Conservation (phyloP, 768 basidiomycete genomes). For the Trametes sanguinea region DNA sequence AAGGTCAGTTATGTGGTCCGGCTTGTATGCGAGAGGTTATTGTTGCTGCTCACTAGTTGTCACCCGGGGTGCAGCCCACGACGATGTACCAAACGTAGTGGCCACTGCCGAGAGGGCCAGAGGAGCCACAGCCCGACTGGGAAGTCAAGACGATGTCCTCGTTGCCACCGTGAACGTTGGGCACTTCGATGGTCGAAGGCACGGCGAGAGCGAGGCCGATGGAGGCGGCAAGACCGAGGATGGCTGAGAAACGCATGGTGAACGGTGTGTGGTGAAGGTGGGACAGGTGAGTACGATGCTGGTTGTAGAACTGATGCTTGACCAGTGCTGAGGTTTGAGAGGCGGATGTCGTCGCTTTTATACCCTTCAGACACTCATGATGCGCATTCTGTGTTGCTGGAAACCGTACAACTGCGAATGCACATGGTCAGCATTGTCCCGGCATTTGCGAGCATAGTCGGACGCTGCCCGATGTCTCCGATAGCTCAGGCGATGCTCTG, state of each 20-base stretch:
- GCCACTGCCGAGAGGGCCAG: constrained; percentile 3
- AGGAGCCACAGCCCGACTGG: constrained; percentile 8
- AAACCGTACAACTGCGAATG: neutral
- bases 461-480: too few species aligned
- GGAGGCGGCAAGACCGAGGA: neutral
- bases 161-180: too few species aligned
- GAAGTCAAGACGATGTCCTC: neutral
- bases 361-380: too few species aligned
- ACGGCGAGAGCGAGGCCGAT: neutral
- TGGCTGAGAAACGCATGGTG: neutral
- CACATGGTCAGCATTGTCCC: too few species aligned
- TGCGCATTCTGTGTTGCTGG: too few species aligned
- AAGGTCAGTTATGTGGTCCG: neutral
- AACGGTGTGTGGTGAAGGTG: neutral
- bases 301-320: neutral
- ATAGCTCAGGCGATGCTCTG: too few species aligned
- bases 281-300: neutral
- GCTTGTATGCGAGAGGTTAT: too few species aligned
- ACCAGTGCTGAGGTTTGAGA: neutral
- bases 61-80: neutral
- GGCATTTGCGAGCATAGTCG: too few species aligned
- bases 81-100: constrained; percentile 6
- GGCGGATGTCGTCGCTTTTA: neutral
- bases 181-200: too few species aligned
- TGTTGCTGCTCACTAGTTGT: neutral